Evolutionary conservation across 768 basidiomycete genomes (phyloP), one percentile per base, ranked within the genome.

Genomic region (Lactarius sanguifluus): DNA sequence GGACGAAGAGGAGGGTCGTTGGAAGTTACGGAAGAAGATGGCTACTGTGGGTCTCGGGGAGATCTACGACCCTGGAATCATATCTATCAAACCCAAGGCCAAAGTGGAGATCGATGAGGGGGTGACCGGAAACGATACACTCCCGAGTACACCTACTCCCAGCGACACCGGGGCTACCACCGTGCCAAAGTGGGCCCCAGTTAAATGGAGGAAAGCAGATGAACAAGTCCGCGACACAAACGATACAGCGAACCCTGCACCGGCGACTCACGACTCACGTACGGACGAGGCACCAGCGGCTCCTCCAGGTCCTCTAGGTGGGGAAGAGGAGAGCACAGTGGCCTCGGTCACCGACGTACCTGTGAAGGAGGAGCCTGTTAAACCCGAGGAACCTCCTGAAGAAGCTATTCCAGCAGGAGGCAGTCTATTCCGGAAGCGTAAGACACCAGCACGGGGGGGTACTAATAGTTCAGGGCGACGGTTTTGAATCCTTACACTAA

Each of bases 41-140:
- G 74, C 84, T 54, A 77, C 75, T 1, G 76, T 80, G 0, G 91
- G 89, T 8, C 79, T 92, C 13, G 92, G 89, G 15, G 89, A 92
- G 71, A 84, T 91, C 34, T 96, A 91, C 70, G 94, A 96, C 74
- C 91, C 90, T 4, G 88, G 86, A 1, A 72, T 85, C 25, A 85
- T 92, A 57, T 78, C 84, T 36, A 82, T 91, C 71, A 86, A 87
- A 73, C 69, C 85, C 38, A 89, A 87, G 77, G 70, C 73, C 66
- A 86, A 84, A 78, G 82, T 82, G 73, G 82, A 84, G 71, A 78
- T 47, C 23, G 57, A 66, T 13, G 63, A 68, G 20, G 58, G 57
- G 34, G 25, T 43, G 7, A 43, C 10, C 1, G 28, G 23, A 7
- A 23, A 30, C 28, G 59, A n/a, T 12, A 45, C 25, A 0, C 7